Evolutionary conservation across 441 rosid species (phyloP).

Genomic region (Geranium incanum): DNA sequence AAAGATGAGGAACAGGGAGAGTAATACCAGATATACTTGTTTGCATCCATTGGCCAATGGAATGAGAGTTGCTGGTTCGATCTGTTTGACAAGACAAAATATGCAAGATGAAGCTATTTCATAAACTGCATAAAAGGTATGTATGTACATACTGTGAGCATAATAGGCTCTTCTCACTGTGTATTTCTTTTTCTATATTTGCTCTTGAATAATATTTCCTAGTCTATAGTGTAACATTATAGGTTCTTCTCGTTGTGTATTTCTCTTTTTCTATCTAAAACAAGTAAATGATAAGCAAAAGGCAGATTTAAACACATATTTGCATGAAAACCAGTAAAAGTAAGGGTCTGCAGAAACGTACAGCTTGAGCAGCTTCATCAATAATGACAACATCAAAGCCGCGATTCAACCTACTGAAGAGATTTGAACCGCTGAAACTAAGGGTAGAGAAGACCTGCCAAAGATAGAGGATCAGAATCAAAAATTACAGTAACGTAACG

Average conservation of each 20-base stretch:
- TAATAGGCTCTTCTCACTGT: too few species aligned
- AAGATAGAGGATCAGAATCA: constrained; percentile 18
- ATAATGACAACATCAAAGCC: constrained; percentile 92
- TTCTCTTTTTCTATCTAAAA: not conserved
- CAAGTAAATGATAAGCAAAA: not conserved
- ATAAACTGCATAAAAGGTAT: constrained; percentile 8
- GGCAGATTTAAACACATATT: not conserved
- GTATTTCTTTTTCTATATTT: not conserved
- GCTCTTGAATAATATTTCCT: constrained; percentile 1
- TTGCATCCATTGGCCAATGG: constrained; percentile 91
- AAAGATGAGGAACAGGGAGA: constrained; percentile 11
- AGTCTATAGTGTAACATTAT: not conserved
- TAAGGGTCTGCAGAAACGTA: constrained; percentile 29
- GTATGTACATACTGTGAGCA: not conserved
- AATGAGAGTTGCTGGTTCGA: constrained; percentile 93
- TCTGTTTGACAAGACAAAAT: constrained; percentile 36
- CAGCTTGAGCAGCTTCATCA: constrained; percentile 99
- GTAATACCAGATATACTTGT: constrained; percentile 87
- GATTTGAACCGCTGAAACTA: constrained; percentile 84
- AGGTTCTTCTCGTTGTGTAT: not conserved
- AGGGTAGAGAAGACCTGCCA: constrained; percentile 84
- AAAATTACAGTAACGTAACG: constrained; percentile 6
- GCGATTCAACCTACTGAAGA: constrained; percentile 56
- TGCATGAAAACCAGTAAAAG: constrained; percentile 5
- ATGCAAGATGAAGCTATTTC: constrained; percentile 12